phyloP scores from a whole-genome alignment of 441 rosid species.

The Eutrema salsugineum region DNA sequence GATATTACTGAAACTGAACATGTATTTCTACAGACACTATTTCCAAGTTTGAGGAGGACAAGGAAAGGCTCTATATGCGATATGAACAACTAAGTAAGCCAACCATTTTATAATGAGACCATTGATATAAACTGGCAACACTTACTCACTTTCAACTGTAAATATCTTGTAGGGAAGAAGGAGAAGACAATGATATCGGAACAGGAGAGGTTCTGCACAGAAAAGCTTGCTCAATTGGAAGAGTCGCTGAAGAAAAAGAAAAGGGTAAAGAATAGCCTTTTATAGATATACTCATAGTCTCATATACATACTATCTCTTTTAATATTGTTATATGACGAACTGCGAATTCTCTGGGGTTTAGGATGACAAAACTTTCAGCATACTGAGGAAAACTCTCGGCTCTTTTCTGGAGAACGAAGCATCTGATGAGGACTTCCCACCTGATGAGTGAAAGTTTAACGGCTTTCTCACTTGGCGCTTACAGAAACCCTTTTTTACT shows the following conservation, averaged over 20 bases:
- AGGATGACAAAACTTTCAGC: constrained; percentile 83
- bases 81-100: constrained; percentile 80
- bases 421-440: constrained; percentile 78
- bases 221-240: constrained; percentile 61
- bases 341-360: constrained; percentile 7
- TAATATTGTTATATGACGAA: background rate
- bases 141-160: constrained; percentile 7
- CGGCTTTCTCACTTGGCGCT: background rate
- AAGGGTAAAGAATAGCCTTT: constrained; percentile 38
- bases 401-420: constrained; percentile 56
- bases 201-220: constrained; percentile 58
- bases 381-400: constrained; percentile 79
- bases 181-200: constrained; percentile 68
- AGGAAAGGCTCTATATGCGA: constrained; percentile 65
- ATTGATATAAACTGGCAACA: background rate
- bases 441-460: constrained; percentile 52
- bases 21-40: constrained; percentile 56
- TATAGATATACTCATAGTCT: background rate
- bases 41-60: constrained; percentile 74
- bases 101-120: constrained; percentile 4
- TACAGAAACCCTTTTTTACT: constrained; percentile 5
- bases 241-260: constrained; percentile 74
- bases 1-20: constrained; percentile 39
- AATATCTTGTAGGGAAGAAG: constrained; percentile 57
- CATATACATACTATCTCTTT: background rate